Percentiles rank a stretch among this genome's conserved stretches.
These are phyloP conservation scores for Wickerhamiella cacticola DNA, from an alignment of 805 yeast species.

Conservation along the genomic window DNA sequence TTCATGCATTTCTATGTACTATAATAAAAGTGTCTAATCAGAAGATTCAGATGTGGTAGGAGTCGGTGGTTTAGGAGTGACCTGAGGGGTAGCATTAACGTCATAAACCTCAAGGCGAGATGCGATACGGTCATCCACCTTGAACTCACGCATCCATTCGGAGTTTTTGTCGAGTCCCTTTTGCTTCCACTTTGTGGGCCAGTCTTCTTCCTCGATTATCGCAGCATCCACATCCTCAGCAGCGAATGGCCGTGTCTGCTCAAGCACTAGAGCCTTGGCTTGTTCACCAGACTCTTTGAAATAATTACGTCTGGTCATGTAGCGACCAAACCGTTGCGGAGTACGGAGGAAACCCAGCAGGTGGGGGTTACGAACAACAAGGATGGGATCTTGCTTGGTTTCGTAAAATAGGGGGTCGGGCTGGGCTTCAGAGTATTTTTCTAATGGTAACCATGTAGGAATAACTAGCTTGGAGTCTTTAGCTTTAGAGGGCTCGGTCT, in stretches of 20 bases:
- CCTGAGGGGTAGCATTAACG: conserved; percentile 1
- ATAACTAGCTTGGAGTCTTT: conserved; percentile 32
- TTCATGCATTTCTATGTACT: conserved; percentile 31
- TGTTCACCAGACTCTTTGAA: conserved; percentile 52
- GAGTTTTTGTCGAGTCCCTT: conserved; percentile 60
- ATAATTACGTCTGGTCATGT: conserved; percentile 58
- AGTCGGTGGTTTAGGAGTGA: not conserved
- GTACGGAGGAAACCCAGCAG: conserved; percentile 65
- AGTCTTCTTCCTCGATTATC: conserved; percentile 60
- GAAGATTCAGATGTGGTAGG: not conserved
- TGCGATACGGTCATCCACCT: conserved; percentile 55
- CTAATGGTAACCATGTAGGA: conserved; percentile 47
- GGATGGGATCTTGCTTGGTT: conserved; percentile 43
- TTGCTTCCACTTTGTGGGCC: conserved; percentile 79
- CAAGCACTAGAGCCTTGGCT: conserved; percentile 43
- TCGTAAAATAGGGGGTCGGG: conserved; percentile 52
- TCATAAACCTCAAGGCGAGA: conserved; percentile 33
- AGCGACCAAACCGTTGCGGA: conserved; percentile 66
- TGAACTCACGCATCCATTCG: conserved; percentile 78
- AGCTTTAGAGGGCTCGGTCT: conserved; percentile 31
- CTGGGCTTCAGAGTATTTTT: conserved; percentile 41
- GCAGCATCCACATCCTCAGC: conserved; percentile 35
- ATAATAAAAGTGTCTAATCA: not conserved
- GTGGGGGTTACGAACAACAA: conserved; percentile 65
- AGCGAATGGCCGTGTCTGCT: conserved; percentile 43